Evolutionary conservation across 768 basidiomycete genomes (phyloP), one percentile per base, ranked within the genome.

Genomic region (Pseudohyphozyma bogoriensis): DNA sequence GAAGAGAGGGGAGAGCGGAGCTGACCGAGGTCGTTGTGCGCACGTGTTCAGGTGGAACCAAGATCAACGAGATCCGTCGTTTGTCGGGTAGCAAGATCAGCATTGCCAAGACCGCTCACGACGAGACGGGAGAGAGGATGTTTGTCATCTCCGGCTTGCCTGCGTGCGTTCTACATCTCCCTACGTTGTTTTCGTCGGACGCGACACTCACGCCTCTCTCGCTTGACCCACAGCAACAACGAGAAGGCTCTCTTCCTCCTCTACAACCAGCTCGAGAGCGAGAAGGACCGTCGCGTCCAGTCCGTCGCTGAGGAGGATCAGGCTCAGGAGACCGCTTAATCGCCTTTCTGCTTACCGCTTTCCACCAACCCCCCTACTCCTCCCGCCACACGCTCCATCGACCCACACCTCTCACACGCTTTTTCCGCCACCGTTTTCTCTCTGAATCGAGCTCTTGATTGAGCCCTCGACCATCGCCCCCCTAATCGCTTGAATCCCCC

Each of bases 51-150:
- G 89, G 85, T 73, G 93, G 93, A 33, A 87, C 89, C 67, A 97
- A 97, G 81, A 99, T 99, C 70, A 97, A 93, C 55, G 95, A 99
- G 76, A 99, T 99, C 73, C 88, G 95, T 70, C 87, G 93, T 59
- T 83, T 97, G 47, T 95, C 90, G 63, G 95, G 95, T 42, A 93
- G 89, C 69, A 90, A 91, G 78, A 99, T 99, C 74, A 89, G 87
- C 58, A 99, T 99, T 71, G 95, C 95, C 68, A 99, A 99, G 77
- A 86, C 88, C 51, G 90, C 95, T n/a, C 95, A 97, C 72, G 95
- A 97, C 70, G 95, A 97, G 71, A 91, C 92, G 44, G 95, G 93
- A 71, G 95, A 99, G 78, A 82, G 95, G 68, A 96, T 99, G 93
- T 99, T 99, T 78, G 54, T 95, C 63, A 97, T 99, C 73, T 81